Evolutionary conservation across 176 grass and related monocot species (phyloP), one percentile per base, ranked within the genome.

Genomic region (Zizania latifolia): DNA sequence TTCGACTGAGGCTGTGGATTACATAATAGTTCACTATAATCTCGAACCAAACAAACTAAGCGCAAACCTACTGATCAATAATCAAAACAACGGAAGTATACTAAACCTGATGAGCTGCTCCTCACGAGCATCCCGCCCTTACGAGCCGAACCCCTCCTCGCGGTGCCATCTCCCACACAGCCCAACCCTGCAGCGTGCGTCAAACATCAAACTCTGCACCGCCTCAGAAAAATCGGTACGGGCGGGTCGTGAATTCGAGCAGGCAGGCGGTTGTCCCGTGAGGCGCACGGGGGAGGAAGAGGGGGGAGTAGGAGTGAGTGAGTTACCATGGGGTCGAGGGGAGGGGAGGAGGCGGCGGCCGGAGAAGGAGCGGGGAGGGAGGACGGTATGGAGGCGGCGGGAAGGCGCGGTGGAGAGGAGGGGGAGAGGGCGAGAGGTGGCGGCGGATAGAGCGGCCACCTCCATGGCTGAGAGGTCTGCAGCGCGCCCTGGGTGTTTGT

Each of bases 91-190:
- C 19, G 12, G 7, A 26, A 16, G 26, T 14, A 15, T 30, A 39
- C 15, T 34, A 80, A 70, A 93, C 90, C 90, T 84, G 83, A 89
- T 9, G 71, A 86, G 28, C 84, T 82, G 54, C 53, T 72, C 70
- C 33, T 21, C 56, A 9, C 24, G 36, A 80, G 51, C 27, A 60
- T 36, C 48, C 55, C 33, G 39, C 55, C 77, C 50, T 43, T 26
- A 34, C 43, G 29, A 67, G 78, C 22, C 35, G 22, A 75, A 32
- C 40, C 55, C 56, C 53, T 65, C 58, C 30, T 23, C 11, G 41
- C 17, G 27, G 12, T 44, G 30, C 75, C 28, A 81, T 68, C 38
- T 26, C 37, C 54, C 21, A 22, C 74, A 37, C 79, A 80, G 1
- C 61, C 41, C 13, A 68, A 83, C 45, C 76, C 82, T 85, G 72